Evolutionary conservation across 192 early-diverging fungal species (phyloP), one percentile per base, ranked within the genome.

Genomic region (Coemansia sp.): DNA sequence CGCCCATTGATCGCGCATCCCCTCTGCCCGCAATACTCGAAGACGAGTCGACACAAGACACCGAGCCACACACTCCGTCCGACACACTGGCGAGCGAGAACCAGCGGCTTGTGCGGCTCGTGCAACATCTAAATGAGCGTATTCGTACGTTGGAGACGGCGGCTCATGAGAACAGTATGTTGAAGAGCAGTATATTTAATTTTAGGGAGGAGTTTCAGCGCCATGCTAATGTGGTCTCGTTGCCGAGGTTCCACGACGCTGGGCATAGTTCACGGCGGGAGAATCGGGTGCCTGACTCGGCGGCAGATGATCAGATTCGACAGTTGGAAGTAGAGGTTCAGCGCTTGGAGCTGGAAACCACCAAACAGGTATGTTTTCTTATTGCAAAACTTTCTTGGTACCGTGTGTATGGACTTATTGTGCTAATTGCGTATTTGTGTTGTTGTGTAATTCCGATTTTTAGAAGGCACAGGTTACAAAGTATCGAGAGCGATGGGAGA

Each of bases 181-280:
- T 81, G 2, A 81, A 76, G 40, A 81, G 79, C 59, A 81, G 79
- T 44, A 81, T 81, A n/a, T 64, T 72, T 10, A 81, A 62, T 52
- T 76, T 81, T 60, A 68, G 73, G 0, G 79, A 81, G 34, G 73
- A 81, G 53, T 81, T 81, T 21, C 72, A 76, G 48, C 74, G 70
- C 2, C 79, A 81, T 61, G 79, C 79, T 18, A 74, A 71, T 44
- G 71, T 61, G 5, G 71, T 60, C 11, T 34, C 77, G 11, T 28
- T 74, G 65, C 71, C 71, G 5, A 51, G 65, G 15, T 63, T 71
- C 37, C 57, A 59, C 25, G 71, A 73, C 23, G 56, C 63, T 0
- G 34, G 50, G 2, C 51, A 64, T 20, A 50, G 63, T n/a, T 42
- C 59, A 12, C 54, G 53, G 34, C 70, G 58, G 1, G 51, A 40